Base-by-base conservation (phyloP, 352 stramenopile genomes). In the Phytophthora litchii region DNA sequence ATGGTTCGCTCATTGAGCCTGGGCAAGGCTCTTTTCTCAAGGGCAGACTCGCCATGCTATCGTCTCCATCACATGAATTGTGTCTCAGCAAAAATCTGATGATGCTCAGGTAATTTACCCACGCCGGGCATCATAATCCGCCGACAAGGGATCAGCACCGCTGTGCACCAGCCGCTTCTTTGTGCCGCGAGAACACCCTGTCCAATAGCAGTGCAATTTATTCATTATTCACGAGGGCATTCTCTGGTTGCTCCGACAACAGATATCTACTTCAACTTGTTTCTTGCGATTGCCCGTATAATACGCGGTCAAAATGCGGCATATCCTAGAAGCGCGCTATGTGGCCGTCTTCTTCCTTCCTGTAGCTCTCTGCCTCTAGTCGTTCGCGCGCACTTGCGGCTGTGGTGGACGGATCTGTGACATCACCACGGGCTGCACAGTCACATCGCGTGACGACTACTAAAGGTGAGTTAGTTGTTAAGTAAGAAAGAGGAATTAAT, bases 381-480 rank as follows among this genome's bases (percentile, higher is more conserved):
- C 36, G 10, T 52, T 37, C n/a, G 17, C 3, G 29, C 48, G 46
- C 16, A 54, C 48, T 55, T 71, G 56, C 4, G 56, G 48, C 49
- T 66, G 62, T 32, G 62, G 50, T 20, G 62, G 41, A 12, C 62
- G 56, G 49, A 71, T 67, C 21, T 67, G 52, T 12, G 52, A 64
- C 64, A 72, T 69, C 53, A 68, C 38, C 35, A 72, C 57, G 36
- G 58, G 64, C 32, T 72, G 64, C 16, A 72, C 58, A 12, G 47
- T 65, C 19, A 72, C 64, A 35, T 72, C 59, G 9, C 52, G 64
- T 16, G 64, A 72, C 2, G 7, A 50, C n/a, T n/a, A n/a, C n/a
- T n/a, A n/a, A n/a, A n/a, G n/a, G n/a, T n/a, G n/a, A n/a, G n/a
- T n/a, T n/a, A n/a, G n/a, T n/a, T n/a, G n/a, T n/a, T n/a, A n/a